These are phyloP conservation scores for Immersiporthe knoxdaviesiana DNA, from an alignment of 2,329 filamentous ascomycete species.

Conservation along the genomic window DNA sequence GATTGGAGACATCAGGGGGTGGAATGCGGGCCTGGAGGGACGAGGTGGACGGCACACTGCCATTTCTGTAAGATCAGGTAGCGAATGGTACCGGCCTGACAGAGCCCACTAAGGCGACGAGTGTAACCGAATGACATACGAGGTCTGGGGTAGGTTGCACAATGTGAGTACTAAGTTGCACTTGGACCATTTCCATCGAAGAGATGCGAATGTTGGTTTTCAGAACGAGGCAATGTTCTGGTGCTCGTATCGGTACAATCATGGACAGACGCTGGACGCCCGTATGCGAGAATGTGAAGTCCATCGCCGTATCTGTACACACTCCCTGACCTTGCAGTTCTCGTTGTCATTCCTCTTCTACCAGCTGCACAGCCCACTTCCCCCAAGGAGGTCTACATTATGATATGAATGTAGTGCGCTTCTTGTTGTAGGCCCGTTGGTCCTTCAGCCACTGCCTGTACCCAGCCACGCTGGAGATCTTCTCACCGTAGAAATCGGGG, in stretches of 20 bases:
- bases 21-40: conserved; percentile 75
- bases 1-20: conserved; percentile 73
- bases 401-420: conserved; percentile 69
- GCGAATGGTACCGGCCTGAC: neutral
- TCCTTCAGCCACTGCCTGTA: conserved; percentile 98
- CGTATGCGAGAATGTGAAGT: conserved; percentile 21
- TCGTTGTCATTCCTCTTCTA: neutral
- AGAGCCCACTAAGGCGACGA: neutral
- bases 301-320: conserved; percentile 23
- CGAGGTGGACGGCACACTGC: conserved; percentile 63
- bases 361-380: neutral
- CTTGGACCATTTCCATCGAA: neutral
- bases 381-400: conserved; percentile 28
- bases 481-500: conserved; percentile 98
- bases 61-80: conserved; percentile 50
- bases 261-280: conserved; percentile 38
- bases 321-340: neutral
- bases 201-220: conserved; percentile 25
- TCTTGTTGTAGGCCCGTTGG: conserved; percentile 95
- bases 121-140: too few relatives aligned
- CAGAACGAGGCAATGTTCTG: conserved; percentile 9
- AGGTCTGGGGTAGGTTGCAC: too few relatives aligned
- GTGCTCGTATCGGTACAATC: conserved; percentile 28
- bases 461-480: conserved; percentile 88
- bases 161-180: too few relatives aligned